These are phyloP conservation scores for Strobilomyces confusus DNA, from an alignment of 768 basidiomycete genomes.

Conservation along the genomic window DNA sequence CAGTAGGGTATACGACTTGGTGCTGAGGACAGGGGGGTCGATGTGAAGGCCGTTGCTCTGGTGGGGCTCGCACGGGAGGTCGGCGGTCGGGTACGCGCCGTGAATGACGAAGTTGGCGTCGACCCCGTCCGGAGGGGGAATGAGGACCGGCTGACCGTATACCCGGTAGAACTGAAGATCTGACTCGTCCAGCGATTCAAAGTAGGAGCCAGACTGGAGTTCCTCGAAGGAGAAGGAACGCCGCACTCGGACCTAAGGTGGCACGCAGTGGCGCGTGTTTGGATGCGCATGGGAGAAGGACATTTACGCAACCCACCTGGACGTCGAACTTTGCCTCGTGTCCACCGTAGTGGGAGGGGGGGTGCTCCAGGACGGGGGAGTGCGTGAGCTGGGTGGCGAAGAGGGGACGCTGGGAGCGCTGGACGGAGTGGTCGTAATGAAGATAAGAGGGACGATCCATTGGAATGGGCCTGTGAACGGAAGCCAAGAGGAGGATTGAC, in stretches of 20 bases:
- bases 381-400: neutral
- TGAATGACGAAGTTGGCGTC: constrained; percentile 18
- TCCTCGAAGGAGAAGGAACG: constrained; percentile 33
- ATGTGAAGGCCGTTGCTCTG: constrained; percentile 2
- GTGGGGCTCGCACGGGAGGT: neutral
- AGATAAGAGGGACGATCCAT: constrained; percentile 13
- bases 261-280: neutral
- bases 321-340: constrained; percentile 26
- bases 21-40: constrained; percentile 7
- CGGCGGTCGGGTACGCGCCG: constrained; percentile 1
- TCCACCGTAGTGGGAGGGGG: neutral
- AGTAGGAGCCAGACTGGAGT: constrained; percentile 32
- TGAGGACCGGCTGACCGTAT: constrained; percentile 32
- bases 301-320: constrained; percentile 6
- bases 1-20: constrained; percentile 29
- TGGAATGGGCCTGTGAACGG: neutral
- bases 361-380: constrained; percentile 2
- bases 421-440: neutral
- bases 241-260: constrained; percentile 26
- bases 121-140: constrained; percentile 22
- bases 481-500: constrained; percentile 16
- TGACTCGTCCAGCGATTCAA: constrained; percentile 28
- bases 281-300: neutral
- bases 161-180: constrained; percentile 31
- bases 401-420: neutral